phyloP scores from a whole-genome alignment of 257 asterid species.

The Gynochthodes officinalis region DNA sequence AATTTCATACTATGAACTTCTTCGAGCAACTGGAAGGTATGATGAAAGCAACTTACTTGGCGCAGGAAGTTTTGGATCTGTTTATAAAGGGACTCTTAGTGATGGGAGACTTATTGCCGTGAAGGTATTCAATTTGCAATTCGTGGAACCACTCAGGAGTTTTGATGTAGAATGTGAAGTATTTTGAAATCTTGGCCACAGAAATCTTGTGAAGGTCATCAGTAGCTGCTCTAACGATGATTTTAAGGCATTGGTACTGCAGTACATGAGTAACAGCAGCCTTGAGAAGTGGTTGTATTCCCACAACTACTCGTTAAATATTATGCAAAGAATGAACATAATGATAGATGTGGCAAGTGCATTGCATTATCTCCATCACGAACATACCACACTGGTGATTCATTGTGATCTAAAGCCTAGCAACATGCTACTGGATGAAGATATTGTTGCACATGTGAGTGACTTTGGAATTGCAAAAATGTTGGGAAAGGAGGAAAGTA shows the following conservation, averaged over 20 bases:
- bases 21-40: conserved; percentile 12
- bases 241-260: conserved; percentile 30
- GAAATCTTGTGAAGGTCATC: conserved; percentile 30
- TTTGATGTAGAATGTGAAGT: conserved; percentile 33
- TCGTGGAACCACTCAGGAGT: conserved; percentile 20
- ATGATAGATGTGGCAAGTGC: conserved; percentile 29
- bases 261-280: conserved; percentile 35
- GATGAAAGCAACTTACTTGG: conserved; percentile 20
- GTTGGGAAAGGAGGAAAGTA: too few species aligned
- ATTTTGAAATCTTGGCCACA: conserved; percentile 30
- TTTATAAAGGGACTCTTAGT: conserved; percentile 19
- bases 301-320: too few species aligned
- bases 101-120: conserved; percentile 16
- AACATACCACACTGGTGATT: conserved; percentile 24
- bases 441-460: too few species aligned
- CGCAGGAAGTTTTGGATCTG: conserved; percentile 25
- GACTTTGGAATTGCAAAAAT: too few species aligned
- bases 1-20: conserved; percentile 18
- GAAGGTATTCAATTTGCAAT: conserved; percentile 28
- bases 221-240: conserved; percentile 31
- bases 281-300: conserved; percentile 9
- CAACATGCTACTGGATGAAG: too few species aligned
- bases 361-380: conserved; percentile 31
- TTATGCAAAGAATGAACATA: too few species aligned
- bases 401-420: conserved; percentile 26